Base-by-base conservation (phyloP, 2,329 filamentous ascomycete species). In the Penicillium vulpinum region DNA sequence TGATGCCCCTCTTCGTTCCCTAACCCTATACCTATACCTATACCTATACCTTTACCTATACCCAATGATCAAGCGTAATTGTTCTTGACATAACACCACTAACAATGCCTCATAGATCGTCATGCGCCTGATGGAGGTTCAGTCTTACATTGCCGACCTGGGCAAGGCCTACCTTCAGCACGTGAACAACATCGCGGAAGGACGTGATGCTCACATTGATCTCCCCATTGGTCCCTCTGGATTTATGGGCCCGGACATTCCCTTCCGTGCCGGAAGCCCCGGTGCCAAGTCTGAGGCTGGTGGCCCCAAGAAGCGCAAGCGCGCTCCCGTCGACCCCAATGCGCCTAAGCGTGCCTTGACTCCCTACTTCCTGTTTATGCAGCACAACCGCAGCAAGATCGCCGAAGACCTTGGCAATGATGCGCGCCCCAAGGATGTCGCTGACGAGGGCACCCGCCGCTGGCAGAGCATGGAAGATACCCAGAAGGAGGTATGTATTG, bases 361-460 rank as follows among this genome's bases (percentile, higher is more conserved):
- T 6, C 92, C 93, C 2, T 97, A 95, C 81, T 96, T 97, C 81
- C 81, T 97, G 59, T 97, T 92, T 80, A 91, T 96, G 82, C 89
- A 95, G 75, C 88, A 89, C 62, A 91, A 91, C 62, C 89, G 94
- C 48, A 84, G 87, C 50, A 88, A 90, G 72, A 94, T 97, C 66
- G 88, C 90, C 56, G 82, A 81, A 33, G 91, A 95, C 66, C 83
- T 96, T 11, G 90, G 89, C 22, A 73, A 85, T n/a, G 83, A 86
- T 58, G 86, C 88, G 8, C 88, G 89, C 73, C 92, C 93, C 73
- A 91, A 91, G 70, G 91, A 92, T 56, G 90, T 97, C 47, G 89
- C 92, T 71, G 86, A 90, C 58, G 92, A 96, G 76, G 91, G 92
- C 39, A 92, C 91, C 70, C 86, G 87, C 67, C 85, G 92, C 68